A percentile compares a stretch with the other conserved stretches of the same genome.
phyloP scores from a whole-genome alignment of 2,329 filamentous ascomycete genomes.

The Fusarium scirpi region DNA sequence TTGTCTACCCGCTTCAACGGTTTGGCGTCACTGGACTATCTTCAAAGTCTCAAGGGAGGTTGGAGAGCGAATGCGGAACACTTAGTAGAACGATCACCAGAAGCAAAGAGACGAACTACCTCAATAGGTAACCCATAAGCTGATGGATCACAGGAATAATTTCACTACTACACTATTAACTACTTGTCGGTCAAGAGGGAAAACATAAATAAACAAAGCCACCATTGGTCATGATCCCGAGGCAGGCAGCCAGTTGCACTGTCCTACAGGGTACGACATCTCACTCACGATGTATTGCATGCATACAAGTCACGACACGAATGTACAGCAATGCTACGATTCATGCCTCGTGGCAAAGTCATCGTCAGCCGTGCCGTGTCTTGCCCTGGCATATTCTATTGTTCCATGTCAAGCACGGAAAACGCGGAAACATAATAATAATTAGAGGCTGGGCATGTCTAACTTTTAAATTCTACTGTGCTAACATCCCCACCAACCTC shows the following conservation, averaged over 20 bases:
- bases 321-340: conserved; percentile 2
- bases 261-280: conserved; percentile 14
- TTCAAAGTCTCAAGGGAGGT: neutral
- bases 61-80: neutral
- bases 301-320: conserved; percentile 28
- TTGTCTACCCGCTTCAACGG: neutral
- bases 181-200: conserved; percentile 15
- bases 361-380: conserved; percentile 12
- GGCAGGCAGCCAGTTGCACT: neutral
- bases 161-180: neutral
- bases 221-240: neutral
- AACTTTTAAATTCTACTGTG: neutral
- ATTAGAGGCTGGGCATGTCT: neutral
- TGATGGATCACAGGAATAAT: neutral
- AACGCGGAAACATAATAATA: conserved; percentile 14
- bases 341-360: conserved; percentile 30
- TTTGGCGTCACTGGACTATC: neutral
- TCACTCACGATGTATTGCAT: conserved; percentile 6
- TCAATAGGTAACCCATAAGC: neutral
- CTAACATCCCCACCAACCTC: neutral
- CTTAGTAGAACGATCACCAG: neutral
- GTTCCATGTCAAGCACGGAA: neutral
- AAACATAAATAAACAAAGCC: conserved; percentile 1
- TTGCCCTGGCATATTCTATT: conserved; percentile 29
- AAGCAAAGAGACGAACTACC: neutral